These are phyloP conservation scores for Pogostemon cablin DNA, from an alignment of 257 asterid genomes.

Conservation along the genomic window DNA sequence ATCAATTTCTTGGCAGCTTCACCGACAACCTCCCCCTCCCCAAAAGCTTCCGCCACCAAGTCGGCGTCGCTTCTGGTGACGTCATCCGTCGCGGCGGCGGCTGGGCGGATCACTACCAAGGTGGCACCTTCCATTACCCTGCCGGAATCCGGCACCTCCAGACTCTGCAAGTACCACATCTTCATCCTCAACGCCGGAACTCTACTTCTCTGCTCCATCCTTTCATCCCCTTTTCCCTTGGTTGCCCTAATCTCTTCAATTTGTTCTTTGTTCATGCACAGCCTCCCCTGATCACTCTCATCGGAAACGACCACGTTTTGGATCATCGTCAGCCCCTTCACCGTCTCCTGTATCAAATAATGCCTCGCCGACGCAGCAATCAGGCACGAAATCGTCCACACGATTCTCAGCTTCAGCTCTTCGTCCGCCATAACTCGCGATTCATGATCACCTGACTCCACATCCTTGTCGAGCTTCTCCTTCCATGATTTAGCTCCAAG, in stretches of 20 bases:
- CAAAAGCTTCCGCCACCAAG: constrained; percentile 49
- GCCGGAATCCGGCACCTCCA: constrained; percentile 52
- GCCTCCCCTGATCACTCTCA: constrained; percentile 58
- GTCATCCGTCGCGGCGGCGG: constrained; percentile 33
- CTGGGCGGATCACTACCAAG: constrained; percentile 61
- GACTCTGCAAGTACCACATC: constrained; percentile 67
- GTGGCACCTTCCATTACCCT: constrained; percentile 75
- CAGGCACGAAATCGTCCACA: constrained; percentile 71
- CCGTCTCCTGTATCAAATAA: constrained; percentile 44
- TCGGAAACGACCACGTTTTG: constrained; percentile 54
- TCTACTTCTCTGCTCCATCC: constrained; percentile 39
- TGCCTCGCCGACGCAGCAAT: constrained; percentile 75
- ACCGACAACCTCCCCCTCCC: constrained; percentile 36
- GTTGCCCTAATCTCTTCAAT: constrained; percentile 48
- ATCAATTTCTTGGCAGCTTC: constrained; percentile 58
- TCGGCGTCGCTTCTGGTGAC: constrained; percentile 34
- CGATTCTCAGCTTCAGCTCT: constrained; percentile 60
- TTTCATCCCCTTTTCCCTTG: constrained; percentile 24
- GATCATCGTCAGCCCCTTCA: constrained; percentile 36
- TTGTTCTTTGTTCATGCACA: constrained; percentile 53
- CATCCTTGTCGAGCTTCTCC: neutral
- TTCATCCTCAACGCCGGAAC: constrained; percentile 74
- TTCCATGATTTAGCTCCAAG: constrained; percentile 56
- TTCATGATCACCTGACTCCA: neutral
- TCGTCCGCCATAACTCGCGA: constrained; percentile 44